Conservation (phyloP, 345 rosid species). For the Streptanthus diversifolius region DNA sequence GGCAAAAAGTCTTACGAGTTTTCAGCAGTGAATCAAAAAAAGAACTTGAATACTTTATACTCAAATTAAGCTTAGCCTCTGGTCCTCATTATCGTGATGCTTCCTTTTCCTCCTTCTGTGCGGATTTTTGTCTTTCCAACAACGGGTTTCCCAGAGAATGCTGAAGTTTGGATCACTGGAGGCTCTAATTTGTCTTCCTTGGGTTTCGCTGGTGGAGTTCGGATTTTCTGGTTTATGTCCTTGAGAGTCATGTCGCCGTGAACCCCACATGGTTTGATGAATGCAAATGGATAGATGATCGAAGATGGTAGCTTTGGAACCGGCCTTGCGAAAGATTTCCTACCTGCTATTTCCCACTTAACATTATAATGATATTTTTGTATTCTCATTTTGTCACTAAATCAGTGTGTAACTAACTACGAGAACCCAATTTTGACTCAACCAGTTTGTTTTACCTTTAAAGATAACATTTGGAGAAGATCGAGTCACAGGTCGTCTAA, state of each 20-base stretch:
- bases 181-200: constrained; percentile 55
- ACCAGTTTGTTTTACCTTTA: constrained; percentile 49
- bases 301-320: constrained; percentile 75
- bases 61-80: constrained; percentile 49
- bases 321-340: constrained; percentile 58
- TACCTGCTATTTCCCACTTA: constrained; percentile 43
- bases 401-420: neutral
- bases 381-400: neutral
- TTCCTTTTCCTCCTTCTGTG: constrained; percentile 98
- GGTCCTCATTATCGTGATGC: constrained; percentile 96
- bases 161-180: constrained; percentile 71
- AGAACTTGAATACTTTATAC: neutral
- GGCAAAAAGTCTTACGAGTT: constrained; percentile 25
- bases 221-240: constrained; percentile 89
- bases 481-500: constrained; percentile 48
- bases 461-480: constrained; percentile 63
- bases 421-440: neutral
- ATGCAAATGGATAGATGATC: constrained; percentile 82
- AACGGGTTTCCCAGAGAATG: constrained; percentile 98
- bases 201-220: constrained; percentile 58
- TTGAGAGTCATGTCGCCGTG: constrained; percentile 90
- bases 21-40: constrained; percentile 3
- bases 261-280: constrained; percentile 87
- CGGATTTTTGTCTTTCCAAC: constrained; percentile 96
- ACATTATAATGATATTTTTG: neutral